A percentile compares a stretch with the other conserved stretches of the same genome.
These are phyloP conservation scores for Senecio squalidus DNA, from an alignment of 140 eudicot genomes.

Conservation along the genomic window DNA sequence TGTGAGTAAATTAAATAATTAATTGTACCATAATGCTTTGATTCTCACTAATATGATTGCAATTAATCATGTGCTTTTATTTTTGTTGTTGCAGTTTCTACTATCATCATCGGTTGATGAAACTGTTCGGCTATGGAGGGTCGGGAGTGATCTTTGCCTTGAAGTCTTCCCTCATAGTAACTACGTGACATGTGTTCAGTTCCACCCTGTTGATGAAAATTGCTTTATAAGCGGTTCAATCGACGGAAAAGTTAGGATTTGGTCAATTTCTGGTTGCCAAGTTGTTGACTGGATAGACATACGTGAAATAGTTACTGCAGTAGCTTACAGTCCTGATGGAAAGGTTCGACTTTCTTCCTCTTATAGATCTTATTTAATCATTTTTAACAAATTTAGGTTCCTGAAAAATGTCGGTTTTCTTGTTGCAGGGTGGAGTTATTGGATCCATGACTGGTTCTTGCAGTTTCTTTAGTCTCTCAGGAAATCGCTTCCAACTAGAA, in stretches of 20 bases:
- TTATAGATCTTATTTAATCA: neutral
- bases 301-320: conserved; percentile 87
- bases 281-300: conserved; percentile 87
- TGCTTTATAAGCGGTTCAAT: conserved; percentile 88
- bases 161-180: conserved; percentile 73
- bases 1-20: conserved; percentile 38
- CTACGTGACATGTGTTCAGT: conserved; percentile 87
- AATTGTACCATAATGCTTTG: neutral
- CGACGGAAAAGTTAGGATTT: conserved; percentile 92
- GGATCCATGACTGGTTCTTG: conserved; percentile 75
- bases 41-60: neutral
- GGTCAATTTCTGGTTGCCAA: conserved; percentile 58
- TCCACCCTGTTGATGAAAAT: conserved; percentile 65
- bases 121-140: conserved; percentile 84
- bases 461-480: conserved; percentile 60
- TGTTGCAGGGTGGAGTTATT: conserved; percentile 74
- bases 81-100: conserved; percentile 47
- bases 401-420: conserved; percentile 5
- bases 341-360: conserved; percentile 37
- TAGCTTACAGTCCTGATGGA: conserved; percentile 84
- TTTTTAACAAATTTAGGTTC: neutral
- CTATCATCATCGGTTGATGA: conserved; percentile 87
- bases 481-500: conserved; percentile 70
- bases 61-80: neutral
- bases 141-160: conserved; percentile 67